Base-by-base conservation (phyloP, 2,329 filamentous ascomycete genomes). In the Knoxdaviesia proteae region DNA sequence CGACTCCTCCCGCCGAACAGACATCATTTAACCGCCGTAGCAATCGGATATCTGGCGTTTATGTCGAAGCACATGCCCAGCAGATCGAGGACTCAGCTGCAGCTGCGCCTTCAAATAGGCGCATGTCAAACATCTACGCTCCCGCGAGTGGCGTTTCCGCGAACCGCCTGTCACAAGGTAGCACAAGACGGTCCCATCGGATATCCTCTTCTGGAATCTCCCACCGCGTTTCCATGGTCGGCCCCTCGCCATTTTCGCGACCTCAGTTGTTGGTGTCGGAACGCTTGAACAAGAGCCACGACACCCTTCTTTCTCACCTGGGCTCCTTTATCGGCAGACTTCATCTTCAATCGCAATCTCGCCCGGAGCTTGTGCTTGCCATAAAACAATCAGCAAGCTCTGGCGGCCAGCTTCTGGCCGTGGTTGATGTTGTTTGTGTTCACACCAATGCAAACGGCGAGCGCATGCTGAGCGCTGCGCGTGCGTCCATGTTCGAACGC, bases 271-370 rank as follows among this genome's bases (percentile, higher is more conserved):
- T 94, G 46, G 83, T 90, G 34, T 94, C 87, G 2, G 81, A 87
- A 56, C 78, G 78, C 50, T 70, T 96, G 40, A 80, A 76, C 52
- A 67, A 71, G 41, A 81, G 77, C 41, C 86, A 94, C 61, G 87
- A 96, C 60, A 74, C 74, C 6, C 94, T 96, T 53, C 64, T 98
- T 42, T 90, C 87, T 6, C 81, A 87, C 54, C 73, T 98, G 42
- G 88, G 84, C 41, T 92, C 84, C 5, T 94, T 96, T 56, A 88
- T 96, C 55, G 90, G 90, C 10, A 69, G 75, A 35, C 69, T 94
- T 44, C 84, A 94, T 58, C 67, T 94, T 46, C 86, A 94, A 56
- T 90, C 87, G n/a, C 80, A 90, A 47, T 90, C 86, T 6, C 80
- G 84, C 6, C 74, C 80, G 1, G 86, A 94, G 56, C 68, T 96